Evolutionary conservation across 805 yeast species (phyloP).

Genomic region (Saturnispora diversa): DNA sequence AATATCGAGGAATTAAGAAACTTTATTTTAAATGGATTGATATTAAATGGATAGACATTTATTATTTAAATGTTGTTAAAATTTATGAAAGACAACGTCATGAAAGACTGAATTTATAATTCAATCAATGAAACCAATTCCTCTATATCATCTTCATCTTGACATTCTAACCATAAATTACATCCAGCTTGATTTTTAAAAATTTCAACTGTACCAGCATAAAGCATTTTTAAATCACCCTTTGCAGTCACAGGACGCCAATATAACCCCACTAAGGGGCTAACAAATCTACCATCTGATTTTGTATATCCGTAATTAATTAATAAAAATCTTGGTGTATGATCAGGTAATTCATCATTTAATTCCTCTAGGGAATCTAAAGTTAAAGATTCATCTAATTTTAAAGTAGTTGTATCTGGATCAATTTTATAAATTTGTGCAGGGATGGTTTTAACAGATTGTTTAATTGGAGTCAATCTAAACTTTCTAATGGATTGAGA

Average conservation of each 20-base stretch:
- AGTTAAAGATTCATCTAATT: slow-evolving; percentile 36
- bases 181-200: slow-evolving; percentile 75
- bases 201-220: slow-evolving; percentile 84
- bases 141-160: slow-evolving; percentile 65
- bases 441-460: slow-evolving; percentile 53
- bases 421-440: slow-evolving; percentile 59
- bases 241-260: slow-evolving; percentile 86
- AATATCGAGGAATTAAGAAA: slow-evolving; percentile 22
- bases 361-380: slow-evolving; percentile 51
- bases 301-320: slow-evolving; percentile 65
- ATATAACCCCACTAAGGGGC: slow-evolving; percentile 74
- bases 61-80: slow-evolving; percentile 42
- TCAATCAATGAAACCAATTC: slow-evolving; percentile 37
- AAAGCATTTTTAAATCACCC: slow-evolving; percentile 75
- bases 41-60: slow-evolving; percentile 38
- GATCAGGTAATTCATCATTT: slow-evolving; percentile 73
- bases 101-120: slow-evolving; percentile 17
- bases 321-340: slow-evolving; percentile 66
- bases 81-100: slow-evolving; percentile 26
- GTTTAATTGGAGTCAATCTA: slow-evolving; percentile 49
- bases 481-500: slow-evolving; percentile 56
- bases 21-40: slow-evolving; percentile 55
- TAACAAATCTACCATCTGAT: slow-evolving; percentile 60
- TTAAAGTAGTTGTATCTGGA: slow-evolving; percentile 43
- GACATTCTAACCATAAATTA: slow-evolving; percentile 49